Evolutionary conservation across 2,329 filamentous ascomycete genomes (phyloP).

Genomic region (Cadophora gregata): DNA sequence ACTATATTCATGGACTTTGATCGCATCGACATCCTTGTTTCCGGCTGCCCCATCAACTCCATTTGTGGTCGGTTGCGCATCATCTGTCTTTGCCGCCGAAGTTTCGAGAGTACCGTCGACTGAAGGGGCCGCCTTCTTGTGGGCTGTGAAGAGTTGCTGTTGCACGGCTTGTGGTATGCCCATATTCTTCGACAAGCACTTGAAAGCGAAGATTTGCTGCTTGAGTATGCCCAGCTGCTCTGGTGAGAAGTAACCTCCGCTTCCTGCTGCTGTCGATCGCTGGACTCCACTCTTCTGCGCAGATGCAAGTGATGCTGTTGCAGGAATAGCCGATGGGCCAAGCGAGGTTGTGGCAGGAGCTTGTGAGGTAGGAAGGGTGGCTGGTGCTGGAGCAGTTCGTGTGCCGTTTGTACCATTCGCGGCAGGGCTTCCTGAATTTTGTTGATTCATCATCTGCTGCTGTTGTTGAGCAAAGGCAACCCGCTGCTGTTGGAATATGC

Average conservation of each 20-base stretch:
- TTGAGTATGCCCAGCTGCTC: conserved; percentile 81
- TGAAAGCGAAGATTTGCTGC: conserved; percentile 91
- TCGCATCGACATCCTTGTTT: conserved; percentile 37
- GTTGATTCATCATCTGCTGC: conserved; percentile 52
- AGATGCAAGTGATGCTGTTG: conserved; percentile 32
- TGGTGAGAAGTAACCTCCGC: conserved; percentile 70
- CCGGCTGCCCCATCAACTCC: conserved; percentile 44
- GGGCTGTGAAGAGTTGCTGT: conserved; percentile 80
- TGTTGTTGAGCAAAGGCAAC: conserved; percentile 63
- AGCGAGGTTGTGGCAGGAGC: conserved; percentile 37
- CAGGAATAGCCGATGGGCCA: conserved; percentile 42
- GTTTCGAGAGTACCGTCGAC: conserved; percentile 34
- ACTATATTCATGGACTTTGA: conserved; percentile 60
- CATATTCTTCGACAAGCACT: conserved; percentile 84
- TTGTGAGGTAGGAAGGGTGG: conserved; percentile 33
- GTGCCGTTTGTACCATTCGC: conserved; percentile 62
- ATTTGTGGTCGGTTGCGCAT: conserved; percentile 47
- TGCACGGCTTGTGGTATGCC: conserved; percentile 81
- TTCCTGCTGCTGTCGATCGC: conserved; percentile 42
- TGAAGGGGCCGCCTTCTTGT: conserved; percentile 56
- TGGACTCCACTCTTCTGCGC: conserved; percentile 39
- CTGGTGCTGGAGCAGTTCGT: conserved; percentile 48
- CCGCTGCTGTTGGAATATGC: conserved; percentile 44
- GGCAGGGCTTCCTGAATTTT: conserved; percentile 60
- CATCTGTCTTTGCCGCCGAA: conserved; percentile 37